Percentiles rank a stretch among this genome's conserved stretches.
Evolutionary conservation across 495 filamentous ascomycete species (phyloP).

Genomic region (Neurospora hispaniola): DNA sequence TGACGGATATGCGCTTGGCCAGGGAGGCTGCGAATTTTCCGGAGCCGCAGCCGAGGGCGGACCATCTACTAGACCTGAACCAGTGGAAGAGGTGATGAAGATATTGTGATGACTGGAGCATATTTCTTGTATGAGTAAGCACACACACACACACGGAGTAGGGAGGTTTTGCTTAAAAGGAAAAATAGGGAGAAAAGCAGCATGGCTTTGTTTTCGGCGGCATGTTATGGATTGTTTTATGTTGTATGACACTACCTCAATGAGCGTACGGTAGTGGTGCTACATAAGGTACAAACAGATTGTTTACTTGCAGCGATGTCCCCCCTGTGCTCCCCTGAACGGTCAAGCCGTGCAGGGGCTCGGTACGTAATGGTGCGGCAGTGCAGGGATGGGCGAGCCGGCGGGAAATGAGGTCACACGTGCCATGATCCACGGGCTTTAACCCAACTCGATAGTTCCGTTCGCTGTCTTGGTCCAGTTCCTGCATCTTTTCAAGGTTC

Average conservation of each 20-base stretch:
- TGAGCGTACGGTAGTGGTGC: neutral
- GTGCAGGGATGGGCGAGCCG: neutral
- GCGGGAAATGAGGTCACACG: slow-evolving; percentile 1
- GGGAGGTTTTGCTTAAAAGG: neutral
- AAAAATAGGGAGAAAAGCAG: neutral
- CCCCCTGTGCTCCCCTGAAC: neutral
- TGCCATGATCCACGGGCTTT: neutral
- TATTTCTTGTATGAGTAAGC: neutral
- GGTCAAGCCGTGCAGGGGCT: neutral
- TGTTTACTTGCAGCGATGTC: neutral
- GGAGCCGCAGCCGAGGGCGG: neutral
- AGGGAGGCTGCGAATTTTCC: slow-evolving; percentile 44
- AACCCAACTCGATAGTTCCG: neutral
- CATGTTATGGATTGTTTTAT: neutral
- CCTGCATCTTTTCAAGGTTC: neutral
- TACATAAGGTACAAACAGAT: neutral
- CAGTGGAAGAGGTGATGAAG: neutral
- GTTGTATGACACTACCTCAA: neutral
- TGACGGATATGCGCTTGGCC: slow-evolving; percentile 58
- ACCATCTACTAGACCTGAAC: neutral
- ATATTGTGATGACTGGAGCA: neutral
- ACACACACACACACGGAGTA: neutral
- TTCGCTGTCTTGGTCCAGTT: neutral
- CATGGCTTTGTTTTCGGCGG: neutral
- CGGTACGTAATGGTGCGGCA: neutral